These are phyloP conservation scores for Stephanodiscus triporus DNA, from an alignment of 108 stramenopile genomes.

Conservation along the genomic window DNA sequence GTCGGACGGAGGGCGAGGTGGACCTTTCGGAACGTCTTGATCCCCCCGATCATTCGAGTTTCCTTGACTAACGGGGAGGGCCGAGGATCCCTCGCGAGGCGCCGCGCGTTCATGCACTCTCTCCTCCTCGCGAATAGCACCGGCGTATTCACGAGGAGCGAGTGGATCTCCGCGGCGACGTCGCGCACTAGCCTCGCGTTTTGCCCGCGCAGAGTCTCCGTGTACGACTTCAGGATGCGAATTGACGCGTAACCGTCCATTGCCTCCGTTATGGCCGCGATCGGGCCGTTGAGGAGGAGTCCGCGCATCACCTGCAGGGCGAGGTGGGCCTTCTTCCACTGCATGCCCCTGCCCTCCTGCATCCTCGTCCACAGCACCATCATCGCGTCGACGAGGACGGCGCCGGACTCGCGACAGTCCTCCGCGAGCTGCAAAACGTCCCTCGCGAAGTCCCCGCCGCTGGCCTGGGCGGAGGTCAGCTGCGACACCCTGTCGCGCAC, in stretches of 20 bases:
- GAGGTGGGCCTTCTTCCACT: conserved; percentile 52
- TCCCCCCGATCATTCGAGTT: conserved; percentile 38
- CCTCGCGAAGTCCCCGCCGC: conserved; percentile 34
- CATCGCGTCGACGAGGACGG: conserved; percentile 42
- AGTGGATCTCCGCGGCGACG: conserved; percentile 37
- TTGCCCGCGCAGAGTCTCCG: conserved; percentile 35
- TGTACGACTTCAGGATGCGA: conserved; percentile 43
- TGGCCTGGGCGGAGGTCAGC: conserved; percentile 50
- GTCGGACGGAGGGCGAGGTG: conserved; percentile 42
- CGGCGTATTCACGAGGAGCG: conserved; percentile 38
- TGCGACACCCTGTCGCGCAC: conserved; percentile 42
- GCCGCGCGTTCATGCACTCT: conserved; percentile 27
- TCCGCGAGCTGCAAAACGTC: conserved; percentile 35
- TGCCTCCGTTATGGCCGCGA: conserved; percentile 40
- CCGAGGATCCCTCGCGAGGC: conserved; percentile 38
- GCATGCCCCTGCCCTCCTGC: conserved; percentile 46
- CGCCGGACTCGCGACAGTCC: conserved; percentile 49
- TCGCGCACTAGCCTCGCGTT: conserved; percentile 46
- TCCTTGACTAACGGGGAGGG: conserved; percentile 37
- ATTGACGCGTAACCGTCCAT: conserved; percentile 53
- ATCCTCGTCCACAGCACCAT: conserved; percentile 58
- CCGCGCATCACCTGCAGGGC: conserved; percentile 48
- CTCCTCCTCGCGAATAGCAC: conserved; percentile 46
- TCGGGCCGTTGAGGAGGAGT: conserved; percentile 50
- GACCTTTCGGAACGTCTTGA: conserved; percentile 30